A percentile compares a stretch with the other conserved stretches of the same genome.
Evolutionary conservation across 805 yeast species (phyloP).

Genomic region (Metschnikowia gelsemii): DNA sequence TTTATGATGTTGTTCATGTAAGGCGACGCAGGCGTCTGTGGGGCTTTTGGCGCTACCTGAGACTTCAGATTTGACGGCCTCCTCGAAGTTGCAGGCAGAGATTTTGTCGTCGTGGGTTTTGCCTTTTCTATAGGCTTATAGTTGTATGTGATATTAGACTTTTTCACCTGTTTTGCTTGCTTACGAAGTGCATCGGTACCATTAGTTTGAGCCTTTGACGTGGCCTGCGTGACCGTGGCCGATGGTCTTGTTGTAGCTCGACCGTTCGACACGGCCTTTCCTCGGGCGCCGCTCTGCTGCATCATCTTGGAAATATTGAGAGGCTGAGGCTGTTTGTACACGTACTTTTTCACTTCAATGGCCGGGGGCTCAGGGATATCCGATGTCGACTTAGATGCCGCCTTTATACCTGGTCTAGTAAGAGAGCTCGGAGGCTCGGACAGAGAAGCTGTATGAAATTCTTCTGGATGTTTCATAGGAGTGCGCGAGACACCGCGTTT

Average conservation of each 20-base stretch:
- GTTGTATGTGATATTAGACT: conserved; percentile 34
- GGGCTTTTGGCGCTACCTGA: neutral
- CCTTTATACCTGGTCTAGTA: conserved; percentile 5
- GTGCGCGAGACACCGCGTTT: conserved; percentile 11
- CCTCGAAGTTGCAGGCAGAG: neutral
- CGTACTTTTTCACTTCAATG: conserved; percentile 24
- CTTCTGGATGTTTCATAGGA: conserved; percentile 2
- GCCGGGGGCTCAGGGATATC: conserved; percentile 20
- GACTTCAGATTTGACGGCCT: neutral
- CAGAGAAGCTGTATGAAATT: neutral
- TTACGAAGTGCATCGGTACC: conserved; percentile 6
- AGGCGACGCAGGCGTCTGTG: conserved; percentile 21
- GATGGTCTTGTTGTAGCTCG: conserved; percentile 5
- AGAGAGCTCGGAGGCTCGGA: conserved; percentile 1
- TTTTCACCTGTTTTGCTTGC: conserved; percentile 18
- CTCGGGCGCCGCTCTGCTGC: conserved; percentile 21
- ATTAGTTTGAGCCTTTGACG: conserved; percentile 11
- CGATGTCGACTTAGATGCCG: conserved; percentile 26
- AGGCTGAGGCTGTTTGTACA: conserved; percentile 41
- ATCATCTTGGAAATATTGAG: conserved; percentile 35
- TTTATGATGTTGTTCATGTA: conserved; percentile 28
- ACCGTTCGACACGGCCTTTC: conserved; percentile 2
- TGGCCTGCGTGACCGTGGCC: conserved; percentile 7
- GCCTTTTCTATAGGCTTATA: conserved; percentile 22
- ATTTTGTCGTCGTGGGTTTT: conserved; percentile 4